These are phyloP conservation scores for Suillus tomentosus DNA, from an alignment of 768 basidiomycete species.

Conservation along the genomic window DNA sequence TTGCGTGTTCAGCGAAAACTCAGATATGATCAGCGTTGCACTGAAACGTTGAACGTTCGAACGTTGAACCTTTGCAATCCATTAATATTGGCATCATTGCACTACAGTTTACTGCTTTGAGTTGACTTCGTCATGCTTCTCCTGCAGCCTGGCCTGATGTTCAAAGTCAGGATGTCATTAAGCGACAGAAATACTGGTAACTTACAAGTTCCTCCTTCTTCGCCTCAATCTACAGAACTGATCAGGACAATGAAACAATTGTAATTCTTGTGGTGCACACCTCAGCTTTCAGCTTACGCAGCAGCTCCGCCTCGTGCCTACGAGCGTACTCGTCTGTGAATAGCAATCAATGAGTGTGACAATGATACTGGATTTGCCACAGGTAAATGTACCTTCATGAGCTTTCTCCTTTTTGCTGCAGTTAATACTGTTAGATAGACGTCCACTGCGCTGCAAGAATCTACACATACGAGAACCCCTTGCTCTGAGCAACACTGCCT, in stretches of 20 bases:
- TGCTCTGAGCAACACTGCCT: conserved; percentile 62
- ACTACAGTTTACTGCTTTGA: background rate
- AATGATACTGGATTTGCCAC: background rate
- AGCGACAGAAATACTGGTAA: background rate
- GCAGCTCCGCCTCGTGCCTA: conserved; percentile 55
- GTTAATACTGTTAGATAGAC: conserved; percentile 23
- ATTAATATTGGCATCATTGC: background rate
- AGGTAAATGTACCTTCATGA: conserved; percentile 52
- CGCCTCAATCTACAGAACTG: conserved; percentile 27
- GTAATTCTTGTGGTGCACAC: conserved; percentile 36
- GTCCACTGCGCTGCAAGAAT: background rate
- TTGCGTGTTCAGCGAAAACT: background rate
- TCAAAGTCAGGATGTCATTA: background rate
- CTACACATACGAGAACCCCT: conserved; percentile 56
- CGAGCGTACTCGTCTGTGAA: conserved; percentile 63
- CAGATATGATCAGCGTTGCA: no score
- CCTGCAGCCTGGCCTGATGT: conserved; percentile 2
- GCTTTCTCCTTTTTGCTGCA: conserved; percentile 74
- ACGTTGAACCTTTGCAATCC: background rate
- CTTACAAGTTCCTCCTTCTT: conserved; percentile 37
- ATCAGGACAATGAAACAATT: background rate
- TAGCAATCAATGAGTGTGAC: background rate
- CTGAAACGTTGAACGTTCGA: background rate
- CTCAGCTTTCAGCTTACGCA: conserved; percentile 59
- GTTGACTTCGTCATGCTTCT: conserved; percentile 10